These are phyloP conservation scores for Persicaria tinctoria DNA, from an alignment of 148 eudicot genomes.

Conservation along the genomic window DNA sequence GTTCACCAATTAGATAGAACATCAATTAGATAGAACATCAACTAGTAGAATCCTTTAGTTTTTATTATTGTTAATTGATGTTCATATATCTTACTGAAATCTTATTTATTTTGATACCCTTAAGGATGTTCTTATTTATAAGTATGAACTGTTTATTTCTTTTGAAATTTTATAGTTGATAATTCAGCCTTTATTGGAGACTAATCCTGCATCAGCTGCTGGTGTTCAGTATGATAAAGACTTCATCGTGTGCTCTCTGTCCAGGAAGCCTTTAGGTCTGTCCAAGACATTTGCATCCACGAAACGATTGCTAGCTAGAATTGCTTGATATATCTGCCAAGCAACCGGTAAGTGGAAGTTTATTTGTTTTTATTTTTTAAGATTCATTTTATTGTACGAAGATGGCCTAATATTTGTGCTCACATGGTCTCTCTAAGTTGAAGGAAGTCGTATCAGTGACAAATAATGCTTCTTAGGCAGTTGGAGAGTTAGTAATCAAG, in stretches of 20 bases:
- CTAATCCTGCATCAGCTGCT: conserved; percentile 37
- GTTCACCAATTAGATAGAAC: no score
- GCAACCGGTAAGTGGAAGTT: conserved; percentile 50
- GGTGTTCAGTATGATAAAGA: conserved; percentile 80
- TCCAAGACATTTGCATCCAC: conserved; percentile 70
- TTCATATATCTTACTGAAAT: no score
- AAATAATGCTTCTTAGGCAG: conserved; percentile 99
- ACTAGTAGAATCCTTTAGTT: no score
- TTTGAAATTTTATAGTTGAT: no score
- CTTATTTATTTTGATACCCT: no score
- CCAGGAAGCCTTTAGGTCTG: conserved; percentile 95
- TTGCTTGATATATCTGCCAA: conserved; percentile 75
- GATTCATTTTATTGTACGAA: neutral
- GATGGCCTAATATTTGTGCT: conserved; percentile 7
- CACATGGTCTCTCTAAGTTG: conserved; percentile 28
- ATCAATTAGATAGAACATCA: no score
- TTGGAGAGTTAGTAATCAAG: conserved; percentile 95
- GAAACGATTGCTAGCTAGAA: conserved; percentile 33
- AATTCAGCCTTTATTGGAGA: no score
- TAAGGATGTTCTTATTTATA: no score
- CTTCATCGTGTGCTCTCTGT: conserved; percentile 72
- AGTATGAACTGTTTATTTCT: no score
- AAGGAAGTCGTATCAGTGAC: conserved; percentile 64
- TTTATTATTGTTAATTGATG: no score
- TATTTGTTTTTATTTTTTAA: neutral